Evolutionary conservation across 2,329 filamentous ascomycete species (phyloP).

Genomic region (Aspergillus fumigatus): DNA sequence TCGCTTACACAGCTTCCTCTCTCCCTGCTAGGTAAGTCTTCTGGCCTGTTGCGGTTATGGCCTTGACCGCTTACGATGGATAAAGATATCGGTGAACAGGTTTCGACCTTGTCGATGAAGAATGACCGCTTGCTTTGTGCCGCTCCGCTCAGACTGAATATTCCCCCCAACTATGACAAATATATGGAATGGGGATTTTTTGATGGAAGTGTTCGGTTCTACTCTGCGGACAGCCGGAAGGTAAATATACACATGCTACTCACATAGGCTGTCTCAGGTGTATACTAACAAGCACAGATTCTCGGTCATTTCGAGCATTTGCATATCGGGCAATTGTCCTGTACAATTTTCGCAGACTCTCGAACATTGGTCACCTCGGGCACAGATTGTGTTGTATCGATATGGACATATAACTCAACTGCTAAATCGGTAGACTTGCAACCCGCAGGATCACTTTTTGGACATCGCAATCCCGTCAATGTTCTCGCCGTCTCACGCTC

Average conservation of each 20-base stretch:
- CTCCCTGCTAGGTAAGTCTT: conserved; percentile 60
- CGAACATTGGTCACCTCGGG: conserved; percentile 88
- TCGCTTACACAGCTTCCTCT: conserved; percentile 73
- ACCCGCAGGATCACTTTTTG: conserved; percentile 77
- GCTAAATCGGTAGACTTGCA: conserved; percentile 72
- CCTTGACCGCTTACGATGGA: conserved; percentile 2
- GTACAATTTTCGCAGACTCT: conserved; percentile 79
- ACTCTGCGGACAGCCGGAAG: conserved; percentile 75
- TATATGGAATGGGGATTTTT: conserved; percentile 96
- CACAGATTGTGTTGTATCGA: conserved; percentile 83
- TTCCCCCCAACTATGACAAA: conserved; percentile 81
- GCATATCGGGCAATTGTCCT: conserved; percentile 84
- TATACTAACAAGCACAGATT: conserved; percentile 37
- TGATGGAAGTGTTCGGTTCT: conserved; percentile 90
- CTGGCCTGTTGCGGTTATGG: not conserved
- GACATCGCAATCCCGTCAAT: conserved; percentile 79
- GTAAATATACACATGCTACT: conserved; percentile 31
- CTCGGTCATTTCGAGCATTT: conserved; percentile 90
- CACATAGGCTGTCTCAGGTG: not conserved
- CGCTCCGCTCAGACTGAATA: conserved; percentile 77
- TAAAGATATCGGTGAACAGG: conserved; percentile 66
- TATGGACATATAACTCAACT: conserved; percentile 67
- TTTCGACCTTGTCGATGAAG: conserved; percentile 72
- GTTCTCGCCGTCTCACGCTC: conserved; percentile 80
- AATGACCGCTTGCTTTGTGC: conserved; percentile 79